These are phyloP conservation scores for Escovopsis sp. DNA, from an alignment of 2,329 filamentous ascomycete species.

Conservation along the genomic window DNA sequence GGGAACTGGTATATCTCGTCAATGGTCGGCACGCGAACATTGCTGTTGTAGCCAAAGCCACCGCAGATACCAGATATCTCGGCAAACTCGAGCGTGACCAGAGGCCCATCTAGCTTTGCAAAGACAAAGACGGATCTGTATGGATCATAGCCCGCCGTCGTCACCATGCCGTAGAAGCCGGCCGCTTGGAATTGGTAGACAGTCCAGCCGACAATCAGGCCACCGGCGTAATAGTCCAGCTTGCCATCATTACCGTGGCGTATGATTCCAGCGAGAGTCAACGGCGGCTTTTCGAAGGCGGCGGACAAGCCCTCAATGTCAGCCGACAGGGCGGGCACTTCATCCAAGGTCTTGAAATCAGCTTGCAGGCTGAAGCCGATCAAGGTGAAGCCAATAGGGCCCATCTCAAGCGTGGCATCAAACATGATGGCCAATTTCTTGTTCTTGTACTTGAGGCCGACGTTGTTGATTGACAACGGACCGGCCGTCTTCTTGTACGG, in stretches of 20 bases:
- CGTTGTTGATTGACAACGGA: constrained; percentile 19
- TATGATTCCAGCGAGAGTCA: constrained; percentile 22
- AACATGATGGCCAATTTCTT: constrained; percentile 16
- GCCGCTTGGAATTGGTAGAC: constrained; percentile 24
- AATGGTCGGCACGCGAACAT: constrained; percentile 16
- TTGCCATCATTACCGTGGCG: constrained; percentile 11
- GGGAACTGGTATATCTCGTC: constrained; percentile 9
- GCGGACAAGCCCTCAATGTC: constrained; percentile 18
- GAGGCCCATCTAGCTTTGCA: constrained; percentile 22
- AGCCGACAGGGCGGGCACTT: constrained; percentile 5
- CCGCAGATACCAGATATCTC: constrained; percentile 19
- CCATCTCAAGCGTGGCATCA: constrained; percentile 20
- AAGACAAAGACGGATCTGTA: constrained; percentile 23
- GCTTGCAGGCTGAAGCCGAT: constrained; percentile 20
- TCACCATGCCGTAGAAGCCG: constrained; percentile 22
- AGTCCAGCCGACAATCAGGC: constrained; percentile 18
- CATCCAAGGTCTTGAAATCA: constrained; percentile 7
- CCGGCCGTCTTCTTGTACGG: constrained; percentile 17
- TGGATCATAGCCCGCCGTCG: constrained; percentile 4
- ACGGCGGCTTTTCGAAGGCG: constrained; percentile 19
- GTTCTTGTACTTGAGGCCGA: constrained; percentile 21
- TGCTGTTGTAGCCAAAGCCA: constrained; percentile 27
- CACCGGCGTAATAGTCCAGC: constrained; percentile 22
- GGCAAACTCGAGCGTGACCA: constrained; percentile 23
- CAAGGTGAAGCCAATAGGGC: constrained; percentile 20